phyloP scores from a whole-genome alignment of 2,329 filamentous ascomycete species.

The Neurospora crassa region DNA sequence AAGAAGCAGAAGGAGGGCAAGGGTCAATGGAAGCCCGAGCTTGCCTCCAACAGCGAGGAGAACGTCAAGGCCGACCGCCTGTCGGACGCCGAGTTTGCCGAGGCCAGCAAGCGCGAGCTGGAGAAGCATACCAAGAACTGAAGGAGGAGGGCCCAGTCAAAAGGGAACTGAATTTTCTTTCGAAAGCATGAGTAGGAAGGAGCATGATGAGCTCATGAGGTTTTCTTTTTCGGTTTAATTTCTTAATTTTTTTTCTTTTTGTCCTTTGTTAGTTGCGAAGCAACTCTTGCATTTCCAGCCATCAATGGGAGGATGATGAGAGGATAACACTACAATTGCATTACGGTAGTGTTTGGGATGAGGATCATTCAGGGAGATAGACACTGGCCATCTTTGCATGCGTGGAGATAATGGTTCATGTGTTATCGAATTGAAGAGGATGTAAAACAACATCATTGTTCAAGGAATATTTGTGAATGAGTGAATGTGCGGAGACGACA shows the following conservation, averaged over 20 bases:
- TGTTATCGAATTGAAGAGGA: neutral
- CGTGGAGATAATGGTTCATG: neutral
- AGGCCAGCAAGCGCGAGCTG: neutral
- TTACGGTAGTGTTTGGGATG: neutral
- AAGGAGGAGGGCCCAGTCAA: neutral
- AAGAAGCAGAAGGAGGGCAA: constrained; percentile 60
- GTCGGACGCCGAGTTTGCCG: constrained; percentile 23
- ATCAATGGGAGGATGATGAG: neutral
- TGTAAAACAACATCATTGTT: neutral
- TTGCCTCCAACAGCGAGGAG: constrained; percentile 73
- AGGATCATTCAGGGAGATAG: neutral
- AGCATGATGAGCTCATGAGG: neutral
- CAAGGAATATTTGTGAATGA: neutral
- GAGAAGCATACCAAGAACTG: neutral
- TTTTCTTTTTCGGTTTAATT: neutral
- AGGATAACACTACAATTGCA: neutral
- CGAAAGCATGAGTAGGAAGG: neutral
- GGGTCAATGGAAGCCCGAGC: constrained; percentile 66
- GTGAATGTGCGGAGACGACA: neutral
- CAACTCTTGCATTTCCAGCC: neutral
- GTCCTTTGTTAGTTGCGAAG: no score
- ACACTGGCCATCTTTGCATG: neutral
- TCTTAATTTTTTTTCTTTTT: neutral
- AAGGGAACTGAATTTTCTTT: neutral
- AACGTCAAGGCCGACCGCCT: constrained; percentile 59